Evolutionary conservation across 2,329 filamentous ascomycete genomes (phyloP), one percentile per base, ranked within the genome.

Genomic region (Aureobasidium sp.): DNA sequence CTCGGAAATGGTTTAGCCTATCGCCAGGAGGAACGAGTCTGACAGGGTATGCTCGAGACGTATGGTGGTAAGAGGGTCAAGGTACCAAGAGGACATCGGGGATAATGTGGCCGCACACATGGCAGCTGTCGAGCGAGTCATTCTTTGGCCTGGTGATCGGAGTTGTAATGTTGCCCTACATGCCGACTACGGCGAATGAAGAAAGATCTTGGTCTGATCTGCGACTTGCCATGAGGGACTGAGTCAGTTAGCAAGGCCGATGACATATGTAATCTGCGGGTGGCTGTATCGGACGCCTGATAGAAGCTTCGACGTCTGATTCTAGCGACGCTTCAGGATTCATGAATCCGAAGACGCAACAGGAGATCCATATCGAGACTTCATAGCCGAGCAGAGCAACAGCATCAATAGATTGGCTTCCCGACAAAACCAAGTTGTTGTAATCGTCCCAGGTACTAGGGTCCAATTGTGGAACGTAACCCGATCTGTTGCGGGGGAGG

Each of bases 1-100:
- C 33, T 50, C n/a, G 15, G 1, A n/a, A 50, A 29, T 29, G 20
- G 45, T 23, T 61, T 40, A 50, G 45, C n/a, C 10, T 16, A 31
- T 61, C 50, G 58, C 31, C 45, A 61, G 58, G 58, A 61, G 58
- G n/a, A 61, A 59, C 58, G 23, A n/a, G 18, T 33, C 27, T 50
- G 58, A 61, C 58, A 61, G 13, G 58, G 58, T 59, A 47, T 61
- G 58, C 45, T 50, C 58, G 45, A 61, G 58, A 6, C 58, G n/a
- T 10, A 11, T 29, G 9, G 29, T 61, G 58, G 58, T 61, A 61
- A 20, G 45, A n/a, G 58, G 31, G 4, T 33, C n/a, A 23, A 36
- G 58, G 43, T 61, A 43, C 45, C 45, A 23, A 18, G 3, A 15
- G 23, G 25, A 23, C 3, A 6, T 15, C 20, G 23, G 50, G 31